phyloP scores from a whole-genome alignment of 331 rosid genomes.

The Spiraea crenata region DNA sequence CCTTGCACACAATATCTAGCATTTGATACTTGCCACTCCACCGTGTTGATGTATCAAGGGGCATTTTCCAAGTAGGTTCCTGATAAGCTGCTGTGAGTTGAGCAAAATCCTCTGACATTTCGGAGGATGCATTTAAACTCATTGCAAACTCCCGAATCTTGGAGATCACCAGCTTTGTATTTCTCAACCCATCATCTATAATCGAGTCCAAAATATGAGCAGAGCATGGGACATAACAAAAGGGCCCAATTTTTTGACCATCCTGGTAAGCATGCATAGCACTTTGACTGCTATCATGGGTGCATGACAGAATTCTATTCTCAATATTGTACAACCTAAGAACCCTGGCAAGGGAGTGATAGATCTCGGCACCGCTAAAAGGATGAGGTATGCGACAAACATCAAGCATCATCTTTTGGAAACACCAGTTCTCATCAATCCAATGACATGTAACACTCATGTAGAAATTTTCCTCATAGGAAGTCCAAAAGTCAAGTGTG shows the following conservation, averaged over 20 bases:
- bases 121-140: conserved; percentile 64
- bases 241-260: conserved; percentile 73
- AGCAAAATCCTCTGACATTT: conserved; percentile 69
- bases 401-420: conserved; percentile 81
- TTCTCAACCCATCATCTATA: conserved; percentile 83
- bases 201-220: conserved; percentile 80
- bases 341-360: conserved; percentile 59
- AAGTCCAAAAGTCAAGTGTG: conserved; percentile 88
- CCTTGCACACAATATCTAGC: conserved; percentile 91
- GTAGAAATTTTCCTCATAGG: conserved; percentile 73
- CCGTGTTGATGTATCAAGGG: conserved; percentile 81
- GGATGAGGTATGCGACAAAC: conserved; percentile 80
- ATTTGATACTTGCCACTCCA: conserved; percentile 97
- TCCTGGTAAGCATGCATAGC: conserved; percentile 59
- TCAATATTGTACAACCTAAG: conserved; percentile 81
- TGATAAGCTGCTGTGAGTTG: conserved; percentile 68
- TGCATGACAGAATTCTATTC: conserved; percentile 76
- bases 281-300: conserved; percentile 78
- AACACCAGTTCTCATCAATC: conserved; percentile 89
- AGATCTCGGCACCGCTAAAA: conserved; percentile 68
- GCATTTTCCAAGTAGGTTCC: conserved; percentile 89
- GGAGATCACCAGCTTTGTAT: conserved; percentile 53
- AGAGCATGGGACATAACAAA: conserved; percentile 90
- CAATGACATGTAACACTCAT: conserved; percentile 92
- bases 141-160: conserved; percentile 81